Conservation (phyloP, 2,329 filamentous ascomycete species). For the Fusarium globosum region DNA sequence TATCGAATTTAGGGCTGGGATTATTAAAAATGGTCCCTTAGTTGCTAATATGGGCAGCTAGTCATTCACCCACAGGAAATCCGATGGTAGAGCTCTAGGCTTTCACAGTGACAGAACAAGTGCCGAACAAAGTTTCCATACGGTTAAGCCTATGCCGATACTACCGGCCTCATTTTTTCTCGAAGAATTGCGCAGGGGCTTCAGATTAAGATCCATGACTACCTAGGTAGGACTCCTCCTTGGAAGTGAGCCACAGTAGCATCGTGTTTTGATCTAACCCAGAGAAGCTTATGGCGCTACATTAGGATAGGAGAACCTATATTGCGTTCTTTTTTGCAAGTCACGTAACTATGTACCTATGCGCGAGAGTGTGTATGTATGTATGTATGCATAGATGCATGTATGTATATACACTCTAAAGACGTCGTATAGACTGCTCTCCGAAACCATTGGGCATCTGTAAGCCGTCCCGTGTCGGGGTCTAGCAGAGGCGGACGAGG, state of each 20-base stretch:
- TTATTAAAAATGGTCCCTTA: slow-evolving; percentile 2
- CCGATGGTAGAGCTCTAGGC: not conserved
- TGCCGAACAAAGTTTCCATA: slow-evolving; percentile 33
- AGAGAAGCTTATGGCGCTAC: not conserved
- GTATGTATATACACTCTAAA: not conserved
- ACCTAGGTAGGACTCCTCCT: not conserved
- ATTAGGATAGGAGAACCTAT: not conserved
- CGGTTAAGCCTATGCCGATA: slow-evolving; percentile 27
- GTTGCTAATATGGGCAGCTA: not conserved
- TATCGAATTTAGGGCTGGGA: not conserved
- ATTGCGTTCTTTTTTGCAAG: slow-evolving; percentile 7
- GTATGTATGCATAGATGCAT: not conserved
- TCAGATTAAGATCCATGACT: slow-evolving; percentile 14
- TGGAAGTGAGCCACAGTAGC: slow-evolving; percentile 1
- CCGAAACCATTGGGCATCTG: not conserved
- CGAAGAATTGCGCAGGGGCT: slow-evolving; percentile 25
- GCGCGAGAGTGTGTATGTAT: not conserved
- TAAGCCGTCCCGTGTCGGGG: not conserved
- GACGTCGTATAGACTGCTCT: not conserved
- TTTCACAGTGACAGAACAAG: slow-evolving; percentile 23
- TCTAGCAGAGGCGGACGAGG: slow-evolving; percentile 9
- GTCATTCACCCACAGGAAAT: not conserved
- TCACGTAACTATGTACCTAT: not conserved
- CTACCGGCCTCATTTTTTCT: slow-evolving; percentile 24
- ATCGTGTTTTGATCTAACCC: slow-evolving; percentile 5